Percentiles rank a stretch among this genome's conserved stretches.
These are phyloP conservation scores for Cryptococcus floricola DNA, from an alignment of 1,284 basidiomycete genomes.

Conservation along the genomic window DNA sequence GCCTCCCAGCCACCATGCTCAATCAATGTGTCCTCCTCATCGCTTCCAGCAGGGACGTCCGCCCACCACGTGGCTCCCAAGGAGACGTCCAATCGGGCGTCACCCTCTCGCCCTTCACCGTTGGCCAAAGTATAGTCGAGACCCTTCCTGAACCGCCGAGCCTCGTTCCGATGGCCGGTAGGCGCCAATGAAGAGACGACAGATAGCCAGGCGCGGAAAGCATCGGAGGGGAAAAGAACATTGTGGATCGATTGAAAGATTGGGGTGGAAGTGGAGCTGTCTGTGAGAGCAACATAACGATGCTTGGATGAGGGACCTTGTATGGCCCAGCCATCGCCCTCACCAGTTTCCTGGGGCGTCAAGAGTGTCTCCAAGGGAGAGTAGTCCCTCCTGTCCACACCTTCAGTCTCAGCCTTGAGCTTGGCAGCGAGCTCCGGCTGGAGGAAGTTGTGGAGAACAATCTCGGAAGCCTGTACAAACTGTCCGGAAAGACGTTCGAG, in stretches of 20 bases:
- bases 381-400: slow-evolving; percentile 63
- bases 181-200: slow-evolving; percentile 74
- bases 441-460: slow-evolving; percentile 87
- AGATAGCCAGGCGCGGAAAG: slow-evolving; percentile 87
- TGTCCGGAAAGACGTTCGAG: slow-evolving; percentile 74
- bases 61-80: slow-evolving; percentile 82
- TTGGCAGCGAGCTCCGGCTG: slow-evolving; percentile 61
- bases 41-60: slow-evolving; percentile 45
- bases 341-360: slow-evolving; percentile 59
- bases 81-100: slow-evolving; percentile 79
- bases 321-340: slow-evolving; percentile 62
- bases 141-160: slow-evolving; percentile 84
- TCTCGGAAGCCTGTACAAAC: slow-evolving; percentile 82
- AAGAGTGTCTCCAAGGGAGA: slow-evolving; percentile 45
- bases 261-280: slow-evolving; percentile 24
- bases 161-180: slow-evolving; percentile 67
- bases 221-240: slow-evolving; percentile 71
- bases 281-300: slow-evolving; percentile 71
- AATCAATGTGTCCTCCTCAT: slow-evolving; percentile 48
- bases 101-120: slow-evolving; percentile 66
- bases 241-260: slow-evolving; percentile 60
- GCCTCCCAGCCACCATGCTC: slow-evolving; percentile 96
- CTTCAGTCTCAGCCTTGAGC: slow-evolving; percentile 63
- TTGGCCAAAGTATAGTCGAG: slow-evolving; percentile 94
- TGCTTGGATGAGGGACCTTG: slow-evolving; percentile 91